phyloP scores from a whole-genome alignment of 2,329 filamentous ascomycete species.

The Cercospora berteroae region DNA sequence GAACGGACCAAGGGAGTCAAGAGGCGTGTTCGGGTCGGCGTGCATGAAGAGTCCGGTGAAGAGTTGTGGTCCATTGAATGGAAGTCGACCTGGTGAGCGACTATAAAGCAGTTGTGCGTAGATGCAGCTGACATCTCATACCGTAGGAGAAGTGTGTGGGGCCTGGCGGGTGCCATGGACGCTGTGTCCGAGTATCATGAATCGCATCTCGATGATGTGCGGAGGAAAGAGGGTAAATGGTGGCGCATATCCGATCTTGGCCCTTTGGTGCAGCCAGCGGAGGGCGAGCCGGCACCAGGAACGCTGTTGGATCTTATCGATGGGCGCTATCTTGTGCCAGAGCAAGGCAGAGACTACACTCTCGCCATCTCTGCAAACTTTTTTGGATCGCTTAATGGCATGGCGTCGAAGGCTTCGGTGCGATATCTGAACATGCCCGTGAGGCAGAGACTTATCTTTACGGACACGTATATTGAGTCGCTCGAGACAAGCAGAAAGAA shows the following conservation, averaged over 20 bases:
- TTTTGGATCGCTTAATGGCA: neutral
- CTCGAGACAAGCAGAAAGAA: neutral
- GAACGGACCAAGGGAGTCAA: neutral
- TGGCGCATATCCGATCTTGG: neutral
- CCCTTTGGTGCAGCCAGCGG: neutral
- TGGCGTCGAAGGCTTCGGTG: neutral
- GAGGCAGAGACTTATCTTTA: slow-evolving; percentile 1
- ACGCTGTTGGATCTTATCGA: neutral
- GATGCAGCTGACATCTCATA: neutral
- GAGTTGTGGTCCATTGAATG: slow-evolving; percentile 1
- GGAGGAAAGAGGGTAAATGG: slow-evolving; percentile 2
- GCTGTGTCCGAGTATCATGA: neutral
- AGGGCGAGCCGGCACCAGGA: neutral
- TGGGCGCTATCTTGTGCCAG: neutral
- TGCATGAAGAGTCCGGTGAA: neutral
- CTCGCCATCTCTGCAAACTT: neutral
- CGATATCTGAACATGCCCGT: slow-evolving; percentile 7
- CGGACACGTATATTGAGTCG: neutral
- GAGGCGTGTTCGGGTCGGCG: neutral
- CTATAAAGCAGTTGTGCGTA: neutral
- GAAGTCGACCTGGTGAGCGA: slow-evolving; percentile 1
- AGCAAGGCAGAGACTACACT: slow-evolving; percentile 4
- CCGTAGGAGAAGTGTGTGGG: slow-evolving; percentile 1
- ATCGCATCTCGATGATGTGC: neutral
- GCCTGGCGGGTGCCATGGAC: neutral